phyloP scores from a whole-genome alignment of 169 alveolate species.

The Toxoplasma gondii region DNA sequence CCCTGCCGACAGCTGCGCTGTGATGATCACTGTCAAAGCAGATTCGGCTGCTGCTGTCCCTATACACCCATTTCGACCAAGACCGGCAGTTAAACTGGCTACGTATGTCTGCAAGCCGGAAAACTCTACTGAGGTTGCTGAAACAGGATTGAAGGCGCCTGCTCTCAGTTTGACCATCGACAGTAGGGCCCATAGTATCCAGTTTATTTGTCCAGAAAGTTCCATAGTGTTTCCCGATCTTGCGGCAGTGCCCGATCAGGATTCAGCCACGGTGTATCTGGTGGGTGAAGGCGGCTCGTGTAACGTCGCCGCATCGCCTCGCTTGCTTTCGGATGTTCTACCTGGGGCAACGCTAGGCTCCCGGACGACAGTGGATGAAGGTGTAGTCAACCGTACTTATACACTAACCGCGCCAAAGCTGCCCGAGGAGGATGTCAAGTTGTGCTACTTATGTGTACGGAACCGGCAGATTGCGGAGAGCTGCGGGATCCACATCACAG shows the following conservation, averaged over 20 bases:
- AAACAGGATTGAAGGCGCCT: neutral
- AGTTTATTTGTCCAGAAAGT: neutral
- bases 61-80: neutral
- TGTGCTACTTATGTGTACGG: neutral
- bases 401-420: neutral
- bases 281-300: neutral
- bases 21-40: slow-evolving; percentile 22
- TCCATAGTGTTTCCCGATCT: neutral
- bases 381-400: neutral
- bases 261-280: neutral
- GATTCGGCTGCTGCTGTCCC: neutral
- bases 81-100: neutral
- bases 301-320: neutral
- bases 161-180: neutral
- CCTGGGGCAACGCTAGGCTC: neutral
- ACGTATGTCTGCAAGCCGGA: neutral
- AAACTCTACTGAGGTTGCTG: neutral
- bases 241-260: neutral
- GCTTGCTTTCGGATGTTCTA: neutral
- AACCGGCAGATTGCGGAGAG: neutral
- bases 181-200: neutral
- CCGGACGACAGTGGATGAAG: neutral
- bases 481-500: slow-evolving; percentile 4
- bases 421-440: neutral
- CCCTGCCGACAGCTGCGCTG: slow-evolving; percentile 37